Evolutionary conservation across 2,329 filamentous ascomycete species (phyloP).

Genomic region (Bipolaris victoriae): DNA sequence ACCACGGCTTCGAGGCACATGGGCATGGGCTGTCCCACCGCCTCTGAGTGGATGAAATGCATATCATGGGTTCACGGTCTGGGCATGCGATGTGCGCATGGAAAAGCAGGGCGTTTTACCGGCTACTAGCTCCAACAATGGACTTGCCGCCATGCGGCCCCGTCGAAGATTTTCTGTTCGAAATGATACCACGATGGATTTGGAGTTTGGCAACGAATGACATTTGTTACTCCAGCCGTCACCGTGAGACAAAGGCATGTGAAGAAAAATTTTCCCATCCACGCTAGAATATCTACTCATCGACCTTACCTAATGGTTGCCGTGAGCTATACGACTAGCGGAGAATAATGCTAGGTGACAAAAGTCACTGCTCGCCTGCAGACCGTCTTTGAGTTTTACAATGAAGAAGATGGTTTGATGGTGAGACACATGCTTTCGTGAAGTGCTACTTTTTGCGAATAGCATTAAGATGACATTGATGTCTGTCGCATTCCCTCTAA

Average conservation of each 20-base stretch:
- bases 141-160: constrained; percentile 44
- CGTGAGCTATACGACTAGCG: constrained; percentile 91
- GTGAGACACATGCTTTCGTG: constrained; percentile 60
- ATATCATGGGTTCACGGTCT: constrained; percentile 47
- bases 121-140: constrained; percentile 48
- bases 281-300: constrained; percentile 90
- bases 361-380: constrained; percentile 72
- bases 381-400: constrained; percentile 69
- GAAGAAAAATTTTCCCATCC: constrained; percentile 15
- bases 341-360: constrained; percentile 70
- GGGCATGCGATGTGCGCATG: constrained; percentile 42
- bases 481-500: not conserved
- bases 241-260: constrained; percentile 26
- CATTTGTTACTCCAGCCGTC: constrained; percentile 36
- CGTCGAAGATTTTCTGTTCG: constrained; percentile 41
- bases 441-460: not conserved
- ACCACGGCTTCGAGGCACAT: constrained; percentile 45
- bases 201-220: constrained; percentile 33
- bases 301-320: constrained; percentile 72
- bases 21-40: constrained; percentile 43
- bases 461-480: not conserved
- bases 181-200: constrained; percentile 39
- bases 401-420: constrained; percentile 84
- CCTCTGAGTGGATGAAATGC: constrained; percentile 48
- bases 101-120: constrained; percentile 49